Conservation (phyloP, 306 rosid genomes). For the Pachyrhizus erosus region DNA sequence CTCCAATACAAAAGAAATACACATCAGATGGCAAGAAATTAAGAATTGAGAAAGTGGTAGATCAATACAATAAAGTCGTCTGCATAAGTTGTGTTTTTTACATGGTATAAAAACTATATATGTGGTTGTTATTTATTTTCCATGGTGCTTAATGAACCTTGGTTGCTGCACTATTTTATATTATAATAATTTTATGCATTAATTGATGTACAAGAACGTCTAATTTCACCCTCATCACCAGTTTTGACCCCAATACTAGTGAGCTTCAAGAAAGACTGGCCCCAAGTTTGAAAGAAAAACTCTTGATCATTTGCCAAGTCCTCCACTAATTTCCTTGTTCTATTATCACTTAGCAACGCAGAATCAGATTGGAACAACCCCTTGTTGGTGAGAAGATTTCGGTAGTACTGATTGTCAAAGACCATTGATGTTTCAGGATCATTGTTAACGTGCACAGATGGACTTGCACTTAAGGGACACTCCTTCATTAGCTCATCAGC, state of each 20-base stretch:
- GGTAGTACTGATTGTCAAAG: conserved; percentile 75
- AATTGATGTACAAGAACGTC: conserved; percentile 58
- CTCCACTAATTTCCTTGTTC: conserved; percentile 58
- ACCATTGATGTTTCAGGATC: conserved; percentile 68
- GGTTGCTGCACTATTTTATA: neutral
- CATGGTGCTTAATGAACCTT: conserved; percentile 1
- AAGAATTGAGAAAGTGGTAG: neutral
- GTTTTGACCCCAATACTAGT: conserved; percentile 45
- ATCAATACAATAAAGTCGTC: neutral
- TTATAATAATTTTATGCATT: conserved; percentile 12
- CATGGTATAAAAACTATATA: neutral
- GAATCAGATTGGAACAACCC: conserved; percentile 85
- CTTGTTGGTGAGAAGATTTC: conserved; percentile 57
- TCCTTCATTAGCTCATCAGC: conserved; percentile 58
- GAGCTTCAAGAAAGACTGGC: conserved; percentile 49
- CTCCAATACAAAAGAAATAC: conserved; percentile 19
- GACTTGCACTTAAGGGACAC: conserved; percentile 57
- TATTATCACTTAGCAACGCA: conserved; percentile 50
- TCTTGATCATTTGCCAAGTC: conserved; percentile 65
- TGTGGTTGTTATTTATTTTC: neutral
- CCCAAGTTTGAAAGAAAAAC: conserved; percentile 70
- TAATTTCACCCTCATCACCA: conserved; percentile 56
- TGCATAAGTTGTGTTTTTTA: neutral
- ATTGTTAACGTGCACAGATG: conserved; percentile 55
- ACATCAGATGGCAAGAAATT: neutral